A percentile compares a stretch with the other conserved stretches of the same genome.
Conservation (phyloP, 2,329 filamentous ascomycete species). For the Ophiobolus disseminans region DNA sequence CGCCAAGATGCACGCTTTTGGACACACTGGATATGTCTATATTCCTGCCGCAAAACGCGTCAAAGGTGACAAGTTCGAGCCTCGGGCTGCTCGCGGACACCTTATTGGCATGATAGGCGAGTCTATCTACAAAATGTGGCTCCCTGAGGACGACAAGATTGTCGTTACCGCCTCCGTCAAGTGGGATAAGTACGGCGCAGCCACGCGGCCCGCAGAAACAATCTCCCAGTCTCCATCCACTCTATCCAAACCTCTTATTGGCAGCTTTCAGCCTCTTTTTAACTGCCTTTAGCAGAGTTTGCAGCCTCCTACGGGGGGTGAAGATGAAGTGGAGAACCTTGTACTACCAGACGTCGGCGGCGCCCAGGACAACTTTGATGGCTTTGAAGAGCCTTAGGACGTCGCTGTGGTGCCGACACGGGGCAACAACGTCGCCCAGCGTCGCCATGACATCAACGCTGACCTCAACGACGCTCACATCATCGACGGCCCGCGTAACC, state of each 20-base stretch:
- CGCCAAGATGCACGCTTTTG: neutral
- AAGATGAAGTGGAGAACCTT: no score
- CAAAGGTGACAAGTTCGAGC: neutral
- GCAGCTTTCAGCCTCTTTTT: no score
- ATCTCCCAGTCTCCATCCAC: no score
- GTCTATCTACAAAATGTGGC: conserved; percentile 1
- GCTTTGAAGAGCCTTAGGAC: neutral
- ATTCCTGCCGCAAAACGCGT: neutral
- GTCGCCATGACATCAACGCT: neutral
- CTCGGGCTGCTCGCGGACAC: neutral
- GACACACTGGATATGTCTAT: neutral
- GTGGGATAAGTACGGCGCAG: neutral
- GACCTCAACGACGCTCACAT: neutral
- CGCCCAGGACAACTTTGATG: neutral
- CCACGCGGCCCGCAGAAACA: no score
- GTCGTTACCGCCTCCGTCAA: neutral
- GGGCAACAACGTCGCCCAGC: neutral
- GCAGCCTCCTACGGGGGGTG: no score
- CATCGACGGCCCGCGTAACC: neutral
- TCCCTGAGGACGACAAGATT: neutral
- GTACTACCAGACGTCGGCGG: no score
- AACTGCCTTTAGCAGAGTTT: no score
- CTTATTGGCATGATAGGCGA: neutral
- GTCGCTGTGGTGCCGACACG: neutral
- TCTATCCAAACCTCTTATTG: no score